Evolutionary conservation across 2,329 filamentous ascomycete genomes (phyloP).

Genomic region (Teratosphaeriaceae sp.): DNA sequence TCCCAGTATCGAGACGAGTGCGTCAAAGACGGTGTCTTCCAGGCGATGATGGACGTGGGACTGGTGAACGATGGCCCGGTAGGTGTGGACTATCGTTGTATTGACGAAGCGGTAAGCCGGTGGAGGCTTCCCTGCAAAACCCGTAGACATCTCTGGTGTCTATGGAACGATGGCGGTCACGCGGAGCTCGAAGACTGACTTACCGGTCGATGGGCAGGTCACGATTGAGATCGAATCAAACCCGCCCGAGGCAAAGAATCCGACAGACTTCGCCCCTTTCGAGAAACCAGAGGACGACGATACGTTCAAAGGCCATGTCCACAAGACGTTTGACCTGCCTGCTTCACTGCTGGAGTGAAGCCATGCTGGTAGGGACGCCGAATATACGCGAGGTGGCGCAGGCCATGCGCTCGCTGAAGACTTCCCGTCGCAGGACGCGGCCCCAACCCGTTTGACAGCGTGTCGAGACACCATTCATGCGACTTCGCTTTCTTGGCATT

Average conservation of each 20-base stretch:
- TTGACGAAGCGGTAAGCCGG: conserved; percentile 48
- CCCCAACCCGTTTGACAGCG: no score
- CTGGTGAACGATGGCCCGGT: conserved; percentile 79
- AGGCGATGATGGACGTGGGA: conserved; percentile 98
- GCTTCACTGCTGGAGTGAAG: conserved; percentile 32
- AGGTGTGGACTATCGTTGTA: conserved; percentile 52
- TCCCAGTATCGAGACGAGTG: conserved; percentile 63
- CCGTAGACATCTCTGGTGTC: no score
- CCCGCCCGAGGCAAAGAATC: conserved; percentile 35
- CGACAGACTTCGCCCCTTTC: conserved; percentile 18
- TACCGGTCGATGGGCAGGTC: conserved; percentile 30
- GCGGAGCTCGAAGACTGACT: not conserved
- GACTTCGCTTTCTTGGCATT: no score
- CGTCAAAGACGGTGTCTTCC: conserved; percentile 94
- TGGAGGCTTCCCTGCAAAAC: not conserved
- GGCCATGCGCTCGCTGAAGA: no score
- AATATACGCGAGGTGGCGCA: no score
- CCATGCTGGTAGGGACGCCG: no score
- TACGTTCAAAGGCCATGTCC: conserved; percentile 25
- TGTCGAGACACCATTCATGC: no score
- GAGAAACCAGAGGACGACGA: conserved; percentile 20
- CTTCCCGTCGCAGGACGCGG: no score
- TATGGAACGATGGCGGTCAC: no score
- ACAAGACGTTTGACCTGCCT: conserved; percentile 30
- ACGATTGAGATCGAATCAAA: conserved; percentile 44